phyloP scores from a whole-genome alignment of 2,329 filamentous ascomycete genomes.

The Claviceps sorghi region DNA sequence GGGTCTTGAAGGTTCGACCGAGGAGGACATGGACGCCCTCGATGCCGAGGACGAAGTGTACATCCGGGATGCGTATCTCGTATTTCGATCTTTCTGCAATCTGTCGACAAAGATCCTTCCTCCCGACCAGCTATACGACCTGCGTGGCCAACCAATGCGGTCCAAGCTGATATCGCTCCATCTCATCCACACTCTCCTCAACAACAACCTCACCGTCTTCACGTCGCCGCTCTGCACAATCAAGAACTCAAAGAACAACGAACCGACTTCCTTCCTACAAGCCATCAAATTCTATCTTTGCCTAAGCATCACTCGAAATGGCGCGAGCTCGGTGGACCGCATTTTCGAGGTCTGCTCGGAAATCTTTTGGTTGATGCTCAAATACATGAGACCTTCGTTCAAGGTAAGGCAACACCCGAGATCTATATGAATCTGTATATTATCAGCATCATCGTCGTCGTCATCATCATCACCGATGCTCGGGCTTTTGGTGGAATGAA shows the following conservation, averaged over 20 bases:
- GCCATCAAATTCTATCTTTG: conserved; percentile 96
- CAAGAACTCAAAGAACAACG: conserved; percentile 74
- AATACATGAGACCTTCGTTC: conserved; percentile 81
- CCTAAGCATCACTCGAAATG: conserved; percentile 86
- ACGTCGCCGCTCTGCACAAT: conserved; percentile 86
- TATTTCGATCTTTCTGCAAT: conserved; percentile 96
- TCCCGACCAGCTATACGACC: conserved; percentile 80
- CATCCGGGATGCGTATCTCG: conserved; percentile 89
- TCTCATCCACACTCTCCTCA: conserved; percentile 85
- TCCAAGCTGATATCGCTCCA: conserved; percentile 93
- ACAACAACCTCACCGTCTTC: conserved; percentile 86
- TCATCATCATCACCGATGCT: too few species aligned
- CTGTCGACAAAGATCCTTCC: conserved; percentile 83
- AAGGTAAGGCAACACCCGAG: conserved; percentile 53
- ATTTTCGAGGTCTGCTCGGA: conserved; percentile 95
- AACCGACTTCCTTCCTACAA: conserved; percentile 80
- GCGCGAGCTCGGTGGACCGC: conserved; percentile 76
- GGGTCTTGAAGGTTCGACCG: conserved; percentile 36
- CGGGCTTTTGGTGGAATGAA: too few species aligned
- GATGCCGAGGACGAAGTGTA: conserved; percentile 86
- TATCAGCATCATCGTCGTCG: neutral
- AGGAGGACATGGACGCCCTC: conserved; percentile 44
- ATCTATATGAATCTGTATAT: too few species aligned
- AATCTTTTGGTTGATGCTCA: conserved; percentile 96
- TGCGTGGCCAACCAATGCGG: conserved; percentile 90